Percentiles rank a stretch among this genome's conserved stretches.
Evolutionary conservation across 179 eudicot genomes (phyloP).

Genomic region (Patellifolia procumbens): DNA sequence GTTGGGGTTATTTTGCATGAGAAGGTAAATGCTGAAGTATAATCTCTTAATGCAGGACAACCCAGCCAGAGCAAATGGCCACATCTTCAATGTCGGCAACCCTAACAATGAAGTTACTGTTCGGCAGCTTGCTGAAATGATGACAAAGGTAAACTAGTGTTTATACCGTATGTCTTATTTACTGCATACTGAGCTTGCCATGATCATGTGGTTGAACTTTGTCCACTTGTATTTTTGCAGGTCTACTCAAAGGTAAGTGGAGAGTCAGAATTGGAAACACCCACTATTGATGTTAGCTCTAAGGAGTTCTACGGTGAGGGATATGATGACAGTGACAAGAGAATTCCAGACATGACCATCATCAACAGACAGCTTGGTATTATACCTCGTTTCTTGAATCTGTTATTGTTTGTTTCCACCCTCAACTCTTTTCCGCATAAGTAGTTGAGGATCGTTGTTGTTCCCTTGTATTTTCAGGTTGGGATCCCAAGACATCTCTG

Average conservation of each 20-base stretch:
- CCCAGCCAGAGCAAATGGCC: slow-evolving; percentile 90
- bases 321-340: slow-evolving; percentile 90
- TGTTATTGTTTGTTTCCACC: not conserved
- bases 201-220: not conserved
- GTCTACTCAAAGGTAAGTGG: slow-evolving; percentile 81
- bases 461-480: slow-evolving; percentile 42
- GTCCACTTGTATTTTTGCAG: slow-evolving; percentile 31
- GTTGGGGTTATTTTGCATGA: not conserved
- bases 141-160: slow-evolving; percentile 62
- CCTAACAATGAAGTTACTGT: slow-evolving; percentile 99
- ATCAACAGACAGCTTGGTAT: slow-evolving; percentile 87
- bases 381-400: slow-evolving; percentile 7
- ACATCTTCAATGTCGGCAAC: slow-evolving; percentile 95
- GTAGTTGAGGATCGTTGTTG: not conserved
- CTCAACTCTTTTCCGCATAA: not conserved
- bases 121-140: slow-evolving; percentile 97
- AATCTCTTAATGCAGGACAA: slow-evolving; percentile 60
- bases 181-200: not conserved
- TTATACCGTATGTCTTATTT: not conserved
- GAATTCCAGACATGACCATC: slow-evolving; percentile 95
- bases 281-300: slow-evolving; percentile 85
- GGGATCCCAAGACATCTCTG: slow-evolving; percentile 94
- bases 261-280: slow-evolving; percentile 58
- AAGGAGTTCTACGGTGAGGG: slow-evolving; percentile 89
- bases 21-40: not conserved